phyloP scores from a whole-genome alignment of 305 asterid genomes.

The Plantago rigida region DNA sequence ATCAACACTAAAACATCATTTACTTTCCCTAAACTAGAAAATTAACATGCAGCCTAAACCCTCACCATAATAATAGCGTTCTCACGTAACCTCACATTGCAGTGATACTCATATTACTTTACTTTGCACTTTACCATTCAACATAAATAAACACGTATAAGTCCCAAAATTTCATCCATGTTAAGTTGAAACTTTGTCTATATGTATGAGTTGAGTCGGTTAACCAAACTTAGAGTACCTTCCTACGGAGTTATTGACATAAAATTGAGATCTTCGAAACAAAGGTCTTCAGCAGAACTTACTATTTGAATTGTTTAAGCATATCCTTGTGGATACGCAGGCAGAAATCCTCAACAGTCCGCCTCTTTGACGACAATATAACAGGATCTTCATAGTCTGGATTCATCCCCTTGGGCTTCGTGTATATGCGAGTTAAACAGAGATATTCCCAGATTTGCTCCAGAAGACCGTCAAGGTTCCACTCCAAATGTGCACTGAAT shows the following conservation, averaged over 20 bases:
- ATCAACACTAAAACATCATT: no score
- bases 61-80: no score
- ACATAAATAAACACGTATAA: background rate
- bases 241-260: background rate
- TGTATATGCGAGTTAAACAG: conserved; percentile 82
- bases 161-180: background rate
- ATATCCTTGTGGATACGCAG: conserved; percentile 85
- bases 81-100: no score
- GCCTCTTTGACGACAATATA: conserved; percentile 73
- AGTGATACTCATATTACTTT: no score
- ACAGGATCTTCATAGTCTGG: conserved; percentile 98
- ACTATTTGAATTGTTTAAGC: conserved; percentile 89
- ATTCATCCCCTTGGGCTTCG: conserved; percentile 97
- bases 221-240: background rate
- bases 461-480: conserved; percentile 96
- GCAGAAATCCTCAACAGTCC: conserved; percentile 87
- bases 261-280: background rate
- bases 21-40: no score
- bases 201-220: no score
- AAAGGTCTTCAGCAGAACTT: conserved; percentile 23
- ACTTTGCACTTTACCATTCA: background rate
- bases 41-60: no score
- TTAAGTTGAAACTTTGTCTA: background rate
- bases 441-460: conserved; percentile 94
- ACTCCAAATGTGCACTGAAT: conserved; percentile 88